Conservation (phyloP, 129 eudicot genomes). For the Flaveria ramosissima region DNA sequence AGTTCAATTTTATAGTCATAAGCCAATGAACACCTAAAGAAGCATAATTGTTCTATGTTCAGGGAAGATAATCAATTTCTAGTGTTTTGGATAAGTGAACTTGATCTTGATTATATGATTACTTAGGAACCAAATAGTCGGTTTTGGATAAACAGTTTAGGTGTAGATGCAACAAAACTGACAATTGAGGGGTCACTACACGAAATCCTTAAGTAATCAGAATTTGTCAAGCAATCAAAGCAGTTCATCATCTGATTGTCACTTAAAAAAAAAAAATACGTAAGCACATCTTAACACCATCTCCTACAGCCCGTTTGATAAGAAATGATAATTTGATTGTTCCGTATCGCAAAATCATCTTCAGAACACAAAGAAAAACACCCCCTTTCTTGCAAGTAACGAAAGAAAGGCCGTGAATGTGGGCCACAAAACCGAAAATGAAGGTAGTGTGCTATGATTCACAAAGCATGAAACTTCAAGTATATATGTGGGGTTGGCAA, state of each 20-base stretch:
- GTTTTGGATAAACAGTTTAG: not conserved
- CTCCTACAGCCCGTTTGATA: not conserved
- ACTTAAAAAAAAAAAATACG: not conserved
- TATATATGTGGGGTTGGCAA: not conserved
- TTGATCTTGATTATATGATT: not conserved
- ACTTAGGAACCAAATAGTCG: not conserved
- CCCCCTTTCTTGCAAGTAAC: slow-evolving; percentile 8
- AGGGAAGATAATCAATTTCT: not conserved
- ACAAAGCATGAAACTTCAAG: not conserved
- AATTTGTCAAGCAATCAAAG: not conserved
- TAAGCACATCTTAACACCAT: not conserved
- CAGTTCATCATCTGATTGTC: not conserved
- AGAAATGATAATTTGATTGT: not conserved
- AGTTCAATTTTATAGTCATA: slow-evolving; percentile 13
- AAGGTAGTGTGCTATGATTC: not conserved
- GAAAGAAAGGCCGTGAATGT: not conserved
- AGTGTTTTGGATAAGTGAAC: not conserved
- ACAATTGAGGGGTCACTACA: too few species aligned
- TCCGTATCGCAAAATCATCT: not conserved
- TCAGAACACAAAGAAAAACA: not conserved
- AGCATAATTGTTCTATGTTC: not conserved
- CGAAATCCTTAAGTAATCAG: not conserved
- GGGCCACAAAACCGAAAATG: slow-evolving; percentile 9
- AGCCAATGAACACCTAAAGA: slow-evolving; percentile 4
- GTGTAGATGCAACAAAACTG: too few species aligned